Conservation (phyloP, 176 grass and related monocot species). For the Elaeis guineensis region DNA sequence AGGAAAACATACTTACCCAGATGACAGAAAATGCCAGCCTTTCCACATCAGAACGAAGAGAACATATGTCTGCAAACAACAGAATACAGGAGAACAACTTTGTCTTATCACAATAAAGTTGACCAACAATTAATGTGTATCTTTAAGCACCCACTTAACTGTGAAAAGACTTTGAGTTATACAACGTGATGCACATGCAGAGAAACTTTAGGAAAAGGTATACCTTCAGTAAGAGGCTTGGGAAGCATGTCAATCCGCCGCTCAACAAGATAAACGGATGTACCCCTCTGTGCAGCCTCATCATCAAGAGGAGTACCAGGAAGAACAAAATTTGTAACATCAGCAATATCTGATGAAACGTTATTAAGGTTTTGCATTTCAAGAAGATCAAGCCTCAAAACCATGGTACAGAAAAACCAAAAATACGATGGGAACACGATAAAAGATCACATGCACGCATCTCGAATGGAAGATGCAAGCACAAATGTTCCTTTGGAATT, state of each 20-base stretch:
- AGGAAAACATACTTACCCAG: slow-evolving; percentile 47
- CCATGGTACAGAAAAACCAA: too few species aligned
- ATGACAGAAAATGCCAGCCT: slow-evolving; percentile 91
- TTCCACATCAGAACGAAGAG: slow-evolving; percentile 89
- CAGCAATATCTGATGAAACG: slow-evolving; percentile 77
- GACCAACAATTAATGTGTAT: too few species aligned
- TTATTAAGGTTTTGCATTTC: background rate
- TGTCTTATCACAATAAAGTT: background rate
- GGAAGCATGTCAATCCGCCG: slow-evolving; percentile 98
- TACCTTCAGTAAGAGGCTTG: slow-evolving; percentile 98
- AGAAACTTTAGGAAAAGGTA: background rate
- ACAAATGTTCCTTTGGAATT: too few species aligned
- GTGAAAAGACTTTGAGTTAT: too few species aligned
- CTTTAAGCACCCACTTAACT: too few species aligned
- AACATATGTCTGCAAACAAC: slow-evolving; percentile 82
- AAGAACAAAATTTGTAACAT: slow-evolving; percentile 95
- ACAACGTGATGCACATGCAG: background rate
- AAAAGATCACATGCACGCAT: too few species aligned
- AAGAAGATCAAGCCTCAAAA: too few species aligned
- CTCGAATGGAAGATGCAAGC: too few species aligned
- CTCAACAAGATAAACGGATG: slow-evolving; percentile 99
- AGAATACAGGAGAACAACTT: slow-evolving; percentile 10
- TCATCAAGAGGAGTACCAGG: slow-evolving; percentile 92
- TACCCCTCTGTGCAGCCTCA: slow-evolving; percentile 79
- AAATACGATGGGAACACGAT: too few species aligned